Evolutionary conservation across 2,329 filamentous ascomycete species (phyloP), one percentile per base, ranked within the genome.

Genomic region (Didymella exigua): DNA sequence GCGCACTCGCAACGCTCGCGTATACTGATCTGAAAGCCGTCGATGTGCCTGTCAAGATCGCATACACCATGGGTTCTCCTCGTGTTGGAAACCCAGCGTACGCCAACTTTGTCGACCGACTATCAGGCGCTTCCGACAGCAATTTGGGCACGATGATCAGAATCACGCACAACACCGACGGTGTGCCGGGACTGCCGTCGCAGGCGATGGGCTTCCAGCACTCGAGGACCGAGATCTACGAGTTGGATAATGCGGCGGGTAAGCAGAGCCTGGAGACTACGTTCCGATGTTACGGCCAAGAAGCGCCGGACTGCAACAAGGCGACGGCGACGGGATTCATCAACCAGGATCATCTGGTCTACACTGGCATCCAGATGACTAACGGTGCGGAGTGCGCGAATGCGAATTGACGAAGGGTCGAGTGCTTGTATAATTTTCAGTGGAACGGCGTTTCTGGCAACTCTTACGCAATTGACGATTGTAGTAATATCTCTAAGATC

Each of bases 161-260:
- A 60, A 77, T 89, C 52, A 90, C 88, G 1, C 87, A 91, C 72
- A 70, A 70, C 21, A 78, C 83, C 63, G 89, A 91, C 71, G 85
- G 86, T 1, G 82, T 91, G 1, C 86, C 89, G 0, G 81, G 84
- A 24, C 78, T 91, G 27, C 88, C 88, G 1, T 81, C 85, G 18
- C 84, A 54, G 52, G 52, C 81, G 34, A 72, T 86, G 54, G 82
- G 82, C 40, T 91, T 86, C 77, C 76, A 81, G 42, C 89, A 91
- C 70, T 82, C 84, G 10, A 83, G 79, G 18, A 86, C 87, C 1
- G 89, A 91, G 77, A 89, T 85, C 75, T 90, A 69, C 30, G 19
- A 49, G 27, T 13, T 49, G n/a, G 41, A 63, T 14, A 53, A 49
- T 10, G 37, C 33, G 3, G 27, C 37, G 4, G 56, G 54, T 1